Evolutionary conservation across 768 basidiomycete genomes (phyloP).

Genomic region (Asterophora lycoperdoides): DNA sequence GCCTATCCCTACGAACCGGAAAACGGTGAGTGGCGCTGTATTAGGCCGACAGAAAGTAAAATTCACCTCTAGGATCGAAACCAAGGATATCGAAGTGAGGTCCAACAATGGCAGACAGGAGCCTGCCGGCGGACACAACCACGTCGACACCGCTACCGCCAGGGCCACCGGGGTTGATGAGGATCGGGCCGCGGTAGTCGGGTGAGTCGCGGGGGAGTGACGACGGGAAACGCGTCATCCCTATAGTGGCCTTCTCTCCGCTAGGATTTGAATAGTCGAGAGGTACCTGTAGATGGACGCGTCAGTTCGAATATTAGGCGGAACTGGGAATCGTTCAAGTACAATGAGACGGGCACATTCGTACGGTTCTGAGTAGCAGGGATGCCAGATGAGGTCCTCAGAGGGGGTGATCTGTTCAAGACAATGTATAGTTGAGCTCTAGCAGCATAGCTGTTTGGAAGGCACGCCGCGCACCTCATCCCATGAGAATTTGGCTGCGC

Average conservation of each 20-base stretch:
- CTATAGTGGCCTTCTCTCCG: slow-evolving; percentile 37
- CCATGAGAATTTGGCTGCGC: slow-evolving; percentile 2
- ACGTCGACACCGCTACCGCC: slow-evolving; percentile 40
- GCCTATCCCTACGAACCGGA: slow-evolving; percentile 26
- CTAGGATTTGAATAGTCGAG: slow-evolving; percentile 39
- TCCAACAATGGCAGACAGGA: slow-evolving; percentile 31
- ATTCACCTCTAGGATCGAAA: slow-evolving; percentile 43
- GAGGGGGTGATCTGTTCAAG: slow-evolving; percentile 14
- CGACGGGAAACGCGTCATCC: slow-evolving; percentile 38
- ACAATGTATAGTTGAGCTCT: background rate
- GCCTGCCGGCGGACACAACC: slow-evolving; percentile 18
- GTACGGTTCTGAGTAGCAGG: slow-evolving; percentile 19
- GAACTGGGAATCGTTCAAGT: background rate
- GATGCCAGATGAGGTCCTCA: slow-evolving; percentile 18
- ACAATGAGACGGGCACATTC: slow-evolving; percentile 32
- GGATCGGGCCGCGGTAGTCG: slow-evolving; percentile 39
- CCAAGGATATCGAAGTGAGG: slow-evolving; percentile 42
- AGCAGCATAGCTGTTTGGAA: background rate
- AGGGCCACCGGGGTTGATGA: slow-evolving; percentile 48
- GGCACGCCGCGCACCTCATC: background rate
- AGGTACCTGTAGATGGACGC: slow-evolving; percentile 33
- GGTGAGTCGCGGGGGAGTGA: slow-evolving; percentile 20
- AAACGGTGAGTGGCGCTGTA: background rate
- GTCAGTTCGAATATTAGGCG: background rate
- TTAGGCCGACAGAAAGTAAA: background rate